Base-by-base conservation (phyloP, 805 yeast species). In the Spathaspora passalidarum region DNA sequence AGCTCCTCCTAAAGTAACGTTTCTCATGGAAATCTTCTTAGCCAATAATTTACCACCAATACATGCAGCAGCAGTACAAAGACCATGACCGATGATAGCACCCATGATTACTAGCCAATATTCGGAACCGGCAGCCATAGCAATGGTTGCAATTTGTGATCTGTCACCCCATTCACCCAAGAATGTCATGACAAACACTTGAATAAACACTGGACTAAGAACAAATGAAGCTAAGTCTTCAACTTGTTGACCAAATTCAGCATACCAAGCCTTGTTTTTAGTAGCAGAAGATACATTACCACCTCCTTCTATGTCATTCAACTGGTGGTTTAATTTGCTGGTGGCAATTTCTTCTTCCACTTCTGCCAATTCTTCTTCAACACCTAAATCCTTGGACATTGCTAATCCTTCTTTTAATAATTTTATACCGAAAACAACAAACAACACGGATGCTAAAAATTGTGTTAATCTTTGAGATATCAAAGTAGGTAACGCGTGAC, bases 131-230 rank as follows among this genome's bases (percentile, higher is more conserved):
- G 99, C 96, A 44, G 98, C 97, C 95, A 94, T 86, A 35, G 98
- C 98, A 57, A 94, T 90, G 26, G 97, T 94, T 38, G 97, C 96
- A 46, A 94, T 89, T 70, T 94, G 99, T 10, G 97, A 90, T 59
- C 99, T 82, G 66, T 94, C 99, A 43, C 99, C 99, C 96, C 98
- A 90, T 70, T 94, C 99, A 49, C 97, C 99, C 42, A 94, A 71
- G 64, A 94, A 94, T 4, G 96, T 88, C 98, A 94, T 92, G 44
- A 82, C 81, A 61, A 94, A 94, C 4, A 92, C 92, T 72, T 92
- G 97, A 53, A 90, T 84, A 91, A 96, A 94, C 8, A 83, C 69
- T 3, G 99, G 98, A 2, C 96, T 86, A 46, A 92, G 71, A 4
- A 89, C 67, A 46, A 81, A 79, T 2, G 81, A 65, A 2, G 84